Evolutionary conservation across 225 moss, liverwort and hornwort species (phyloP), one percentile per base, ranked within the genome.

Genomic region (Pleurozium schreberi): DNA sequence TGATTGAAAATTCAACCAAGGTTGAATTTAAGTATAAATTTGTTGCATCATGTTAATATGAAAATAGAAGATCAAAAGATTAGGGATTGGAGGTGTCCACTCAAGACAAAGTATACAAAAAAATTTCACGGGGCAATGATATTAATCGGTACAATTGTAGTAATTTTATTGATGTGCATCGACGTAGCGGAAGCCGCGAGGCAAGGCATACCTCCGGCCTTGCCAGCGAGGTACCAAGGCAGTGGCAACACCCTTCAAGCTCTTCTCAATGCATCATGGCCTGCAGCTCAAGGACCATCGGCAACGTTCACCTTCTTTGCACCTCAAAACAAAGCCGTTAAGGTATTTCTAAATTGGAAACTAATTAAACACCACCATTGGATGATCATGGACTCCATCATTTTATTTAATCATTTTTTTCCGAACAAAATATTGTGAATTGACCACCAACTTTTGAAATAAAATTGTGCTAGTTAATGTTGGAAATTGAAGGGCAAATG

Each of bases 211-310:
- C 89, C 91, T 42, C 89, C 84, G 0, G 23, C 31, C 10, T 40
- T 93, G 47, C 92, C 93, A 0, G 43, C 23, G 2, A 70, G n/a
- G 57, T 93, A 89, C 36, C 90, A 90, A 43, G 93, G 93, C 25
- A 90, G n/a, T 23, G 87, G 93, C 65, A 85, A 89, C 53, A 82
- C 61, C 34, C 92, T 93, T n/a, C 92, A 93, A 90, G 76, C 77
- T 58, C 81, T 93, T 36, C 88, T 93, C 33, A 93, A 93, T 76
- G 86, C 87, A 18, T 78, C 93, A 19, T 93, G 93, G 93, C 91
- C 90, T 4, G 49, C 63, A 57, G 90, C 91, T 62, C 90, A 93
- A 82, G 89, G 87, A 70, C 90, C 89, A 0, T 67, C 65, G 0
- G 50, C 89, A 18, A 92, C 91, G 7, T 91, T 91, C 60, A 93